These are phyloP conservation scores for Ganoderma meredithae DNA, from an alignment of 1,284 basidiomycete genomes.

Conservation along the genomic window DNA sequence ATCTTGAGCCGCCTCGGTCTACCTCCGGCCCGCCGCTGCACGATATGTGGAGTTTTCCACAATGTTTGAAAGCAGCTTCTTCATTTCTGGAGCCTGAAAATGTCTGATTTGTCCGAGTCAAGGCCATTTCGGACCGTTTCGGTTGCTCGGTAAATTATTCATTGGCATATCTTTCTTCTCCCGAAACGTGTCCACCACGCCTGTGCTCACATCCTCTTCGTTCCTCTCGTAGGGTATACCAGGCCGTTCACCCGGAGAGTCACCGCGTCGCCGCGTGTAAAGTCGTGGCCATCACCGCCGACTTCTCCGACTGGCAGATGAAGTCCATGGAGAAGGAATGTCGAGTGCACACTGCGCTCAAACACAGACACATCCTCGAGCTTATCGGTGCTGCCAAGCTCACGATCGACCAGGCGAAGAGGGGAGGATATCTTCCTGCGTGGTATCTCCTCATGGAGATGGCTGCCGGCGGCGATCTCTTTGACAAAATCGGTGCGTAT, in stretches of 20 bases:
- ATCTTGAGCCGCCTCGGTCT: too few species aligned
- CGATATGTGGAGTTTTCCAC: too few species aligned
- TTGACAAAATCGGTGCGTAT: conserved; percentile 92
- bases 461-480: conserved; percentile 93
- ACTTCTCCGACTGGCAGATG: conserved; percentile 68
- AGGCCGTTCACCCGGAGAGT: conserved; percentile 74
- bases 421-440: conserved; percentile 55
- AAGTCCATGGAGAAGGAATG: conserved; percentile 95
- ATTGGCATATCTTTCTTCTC: too few species aligned
- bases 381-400: conserved; percentile 80
- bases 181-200: background rate
- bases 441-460: conserved; percentile 95
- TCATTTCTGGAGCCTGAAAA: too few species aligned
- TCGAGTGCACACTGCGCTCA: conserved; percentile 86
- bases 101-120: too few species aligned
- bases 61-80: too few species aligned
- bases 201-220: background rate
- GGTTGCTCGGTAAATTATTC: too few species aligned
- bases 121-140: too few species aligned
- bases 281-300: conserved; percentile 68
- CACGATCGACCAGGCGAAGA: conserved; percentile 52
- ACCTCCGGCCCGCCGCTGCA: too few species aligned
- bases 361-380: conserved; percentile 85
- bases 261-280: conserved; percentile 87
- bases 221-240: conserved; percentile 70